Conservation (phyloP, 768 basidiomycete genomes). For the Botryobasidium botryosum region DNA sequence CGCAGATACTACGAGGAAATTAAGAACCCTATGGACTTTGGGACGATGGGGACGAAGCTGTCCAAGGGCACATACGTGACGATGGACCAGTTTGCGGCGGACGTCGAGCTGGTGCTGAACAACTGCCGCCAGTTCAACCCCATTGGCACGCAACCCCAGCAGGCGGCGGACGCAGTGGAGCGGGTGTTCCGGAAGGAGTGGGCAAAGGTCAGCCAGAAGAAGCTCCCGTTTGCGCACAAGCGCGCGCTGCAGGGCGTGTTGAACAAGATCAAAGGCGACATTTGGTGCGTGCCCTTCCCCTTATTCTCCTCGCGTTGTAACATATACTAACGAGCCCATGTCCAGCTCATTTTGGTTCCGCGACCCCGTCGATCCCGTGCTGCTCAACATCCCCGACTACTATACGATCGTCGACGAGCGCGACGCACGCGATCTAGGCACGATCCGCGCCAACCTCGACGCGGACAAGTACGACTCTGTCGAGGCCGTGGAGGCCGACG, state of each 20-base stretch:
- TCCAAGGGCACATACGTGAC: slow-evolving; percentile 47
- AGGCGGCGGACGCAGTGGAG: slow-evolving; percentile 60
- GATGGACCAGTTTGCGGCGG: slow-evolving; percentile 68
- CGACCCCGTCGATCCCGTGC: slow-evolving; percentile 77
- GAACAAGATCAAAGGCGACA: slow-evolving; percentile 50
- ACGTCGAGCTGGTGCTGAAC: slow-evolving; percentile 64
- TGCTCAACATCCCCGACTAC: slow-evolving; percentile 72
- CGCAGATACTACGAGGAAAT: slow-evolving; percentile 85
- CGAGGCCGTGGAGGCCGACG: slow-evolving; percentile 68
- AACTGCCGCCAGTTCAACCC: slow-evolving; percentile 94
- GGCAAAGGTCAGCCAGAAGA: slow-evolving; percentile 54
- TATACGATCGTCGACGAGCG: slow-evolving; percentile 70
- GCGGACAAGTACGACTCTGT: slow-evolving; percentile 63
- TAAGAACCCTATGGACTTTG: slow-evolving; percentile 82
- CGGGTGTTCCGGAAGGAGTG: slow-evolving; percentile 71
- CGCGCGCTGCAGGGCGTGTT: slow-evolving; percentile 55
- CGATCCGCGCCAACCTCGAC: slow-evolving; percentile 68
- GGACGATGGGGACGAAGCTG: slow-evolving; percentile 58
- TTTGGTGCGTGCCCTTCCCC: slow-evolving; percentile 29
- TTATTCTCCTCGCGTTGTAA: slow-evolving; percentile 9
- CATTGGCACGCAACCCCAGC: slow-evolving; percentile 52
- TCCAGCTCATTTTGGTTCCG: slow-evolving; percentile 35
- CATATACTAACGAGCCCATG: slow-evolving; percentile 12
- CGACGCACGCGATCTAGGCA: slow-evolving; percentile 71
- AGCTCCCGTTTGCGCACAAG: slow-evolving; percentile 65